Percentiles rank a stretch among this genome's conserved stretches.
Conservation (phyloP, 1,139 yeast species). For the Pichia sp. region DNA sequence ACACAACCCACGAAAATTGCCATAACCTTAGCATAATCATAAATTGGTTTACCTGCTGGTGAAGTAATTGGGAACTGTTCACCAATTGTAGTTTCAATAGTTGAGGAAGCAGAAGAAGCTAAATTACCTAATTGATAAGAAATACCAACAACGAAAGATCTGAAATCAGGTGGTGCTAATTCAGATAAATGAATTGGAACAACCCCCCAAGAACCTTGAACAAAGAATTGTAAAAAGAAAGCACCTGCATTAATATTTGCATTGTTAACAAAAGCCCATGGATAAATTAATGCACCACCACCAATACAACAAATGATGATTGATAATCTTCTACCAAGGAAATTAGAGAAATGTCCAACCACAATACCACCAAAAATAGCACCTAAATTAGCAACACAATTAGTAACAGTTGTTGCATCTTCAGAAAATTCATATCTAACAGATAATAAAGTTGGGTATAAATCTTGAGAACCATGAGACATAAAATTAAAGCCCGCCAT, state of each 20-base stretch:
- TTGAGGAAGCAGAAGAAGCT: slow-evolving; percentile 76
- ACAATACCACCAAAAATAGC: slow-evolving; percentile 60
- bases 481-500: slow-evolving; percentile 64
- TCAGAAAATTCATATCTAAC: slow-evolving; percentile 45
- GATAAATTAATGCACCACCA: slow-evolving; percentile 61
- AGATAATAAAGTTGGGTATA: slow-evolving; percentile 59
- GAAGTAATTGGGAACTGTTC: slow-evolving; percentile 51
- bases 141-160: slow-evolving; percentile 67
- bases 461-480: slow-evolving; percentile 71
- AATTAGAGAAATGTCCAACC: slow-evolving; percentile 55
- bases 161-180: slow-evolving; percentile 70
- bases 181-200: slow-evolving; percentile 74
- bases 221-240: slow-evolving; percentile 72
- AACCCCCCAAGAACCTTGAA: slow-evolving; percentile 88
- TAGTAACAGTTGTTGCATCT: slow-evolving; percentile 57
- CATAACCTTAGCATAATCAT: slow-evolving; percentile 64
- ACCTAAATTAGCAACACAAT: slow-evolving; percentile 64
- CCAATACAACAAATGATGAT: slow-evolving; percentile 53
- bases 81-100: slow-evolving; percentile 74
- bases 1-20: slow-evolving; percentile 79
- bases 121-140: slow-evolving; percentile 81
- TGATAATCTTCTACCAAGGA: slow-evolving; percentile 54
- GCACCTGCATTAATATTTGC: slow-evolving; percentile 67
- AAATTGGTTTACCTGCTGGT: slow-evolving; percentile 31
- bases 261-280: slow-evolving; percentile 57